These are phyloP conservation scores for Lactarius akahatsu DNA, from an alignment of 768 basidiomycete genomes.

Conservation along the genomic window DNA sequence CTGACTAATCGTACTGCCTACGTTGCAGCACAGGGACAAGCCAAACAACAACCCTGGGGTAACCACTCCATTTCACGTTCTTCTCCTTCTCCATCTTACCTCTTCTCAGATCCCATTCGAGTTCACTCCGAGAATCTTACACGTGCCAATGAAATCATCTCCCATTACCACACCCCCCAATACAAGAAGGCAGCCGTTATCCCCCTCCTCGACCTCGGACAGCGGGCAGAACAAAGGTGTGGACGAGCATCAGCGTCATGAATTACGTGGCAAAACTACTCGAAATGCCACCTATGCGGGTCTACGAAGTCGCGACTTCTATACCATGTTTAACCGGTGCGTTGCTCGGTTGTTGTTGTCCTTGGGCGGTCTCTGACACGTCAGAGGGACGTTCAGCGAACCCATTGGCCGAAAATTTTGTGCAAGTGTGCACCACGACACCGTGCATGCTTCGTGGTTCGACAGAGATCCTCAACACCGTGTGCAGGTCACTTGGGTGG, in stretches of 20 bases:
- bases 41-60: slow-evolving; percentile 92
- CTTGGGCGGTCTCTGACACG: neutral
- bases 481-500: slow-evolving; percentile 79
- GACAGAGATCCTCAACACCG: slow-evolving; percentile 83
- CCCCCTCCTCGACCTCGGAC: slow-evolving; percentile 92
- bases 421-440: slow-evolving; percentile 98
- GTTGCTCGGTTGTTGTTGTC: slow-evolving; percentile 27
- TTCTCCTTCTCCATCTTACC: neutral
- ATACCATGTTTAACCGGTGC: slow-evolving; percentile 99
- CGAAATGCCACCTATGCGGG: slow-evolving; percentile 96
- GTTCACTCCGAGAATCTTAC: slow-evolving; percentile 79
- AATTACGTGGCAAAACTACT: slow-evolving; percentile 94
- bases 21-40: slow-evolving; percentile 85
- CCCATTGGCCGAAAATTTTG: slow-evolving; percentile 92
- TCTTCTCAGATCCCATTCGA: slow-evolving; percentile 78
- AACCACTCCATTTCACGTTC: slow-evolving; percentile 20
- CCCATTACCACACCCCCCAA: slow-evolving; percentile 91
- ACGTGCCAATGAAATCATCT: slow-evolving; percentile 84
- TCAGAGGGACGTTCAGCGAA: slow-evolving; percentile 51
- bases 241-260: slow-evolving; percentile 99
- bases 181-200: slow-evolving; percentile 99
- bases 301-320: slow-evolving; percentile 98
- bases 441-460: slow-evolving; percentile 96
- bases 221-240: slow-evolving; percentile 97
- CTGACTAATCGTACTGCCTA: slow-evolving; percentile 27